Evolutionary conservation across 2,329 filamentous ascomycete genomes (phyloP).

Genomic region (Monilinia fructicola): DNA sequence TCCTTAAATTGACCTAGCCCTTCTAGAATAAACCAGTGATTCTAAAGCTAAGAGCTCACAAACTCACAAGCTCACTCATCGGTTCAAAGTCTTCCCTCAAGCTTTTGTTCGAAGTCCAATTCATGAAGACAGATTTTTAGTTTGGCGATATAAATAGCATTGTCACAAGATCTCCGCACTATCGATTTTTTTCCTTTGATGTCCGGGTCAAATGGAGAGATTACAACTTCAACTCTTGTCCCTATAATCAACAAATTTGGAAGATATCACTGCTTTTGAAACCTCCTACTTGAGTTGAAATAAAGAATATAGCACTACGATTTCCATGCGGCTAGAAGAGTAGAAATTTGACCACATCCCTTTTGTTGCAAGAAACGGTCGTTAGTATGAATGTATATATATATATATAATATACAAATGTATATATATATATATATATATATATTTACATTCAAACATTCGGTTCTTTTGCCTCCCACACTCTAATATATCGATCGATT

Average conservation of each 20-base stretch:
- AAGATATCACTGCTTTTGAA: background rate
- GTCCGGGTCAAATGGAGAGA: background rate
- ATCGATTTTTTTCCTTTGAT: background rate
- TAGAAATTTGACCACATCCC: background rate
- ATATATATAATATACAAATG: background rate
- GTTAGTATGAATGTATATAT: background rate
- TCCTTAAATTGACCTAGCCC: no score
- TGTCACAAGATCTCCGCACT: background rate
- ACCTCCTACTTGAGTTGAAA: background rate
- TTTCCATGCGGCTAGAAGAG: background rate
- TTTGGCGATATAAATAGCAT: no score
- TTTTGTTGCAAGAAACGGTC: background rate
- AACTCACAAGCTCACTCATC: no score
- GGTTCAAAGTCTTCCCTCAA: no score
- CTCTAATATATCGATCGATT: background rate
- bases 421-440: background rate
- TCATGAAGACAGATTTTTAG: no score
- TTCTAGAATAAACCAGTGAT: no score
- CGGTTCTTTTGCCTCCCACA: background rate
- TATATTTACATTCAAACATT: background rate
- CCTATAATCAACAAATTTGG: background rate
- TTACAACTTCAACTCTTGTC: background rate
- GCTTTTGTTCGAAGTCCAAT: no score
- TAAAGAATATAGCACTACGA: background rate
- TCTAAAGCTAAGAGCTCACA: no score